These are phyloP conservation scores for Purshia tridentata DNA, from an alignment of 306 rosid species.

Conservation along the genomic window DNA sequence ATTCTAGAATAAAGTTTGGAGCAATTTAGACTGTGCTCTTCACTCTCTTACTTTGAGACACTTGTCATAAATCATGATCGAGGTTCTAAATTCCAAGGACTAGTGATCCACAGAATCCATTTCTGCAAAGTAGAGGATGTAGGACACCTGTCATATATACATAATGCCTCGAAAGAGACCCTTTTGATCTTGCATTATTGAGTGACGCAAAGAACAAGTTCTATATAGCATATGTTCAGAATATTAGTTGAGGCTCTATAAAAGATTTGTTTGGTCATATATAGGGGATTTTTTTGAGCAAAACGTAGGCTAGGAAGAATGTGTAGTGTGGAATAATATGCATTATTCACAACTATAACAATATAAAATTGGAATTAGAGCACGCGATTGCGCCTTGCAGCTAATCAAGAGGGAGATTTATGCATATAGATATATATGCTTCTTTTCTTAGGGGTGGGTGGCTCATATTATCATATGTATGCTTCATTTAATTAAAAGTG, in stretches of 20 bases:
- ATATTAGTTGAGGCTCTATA: no score
- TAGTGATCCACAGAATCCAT: not conserved
- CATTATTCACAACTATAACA: not conserved
- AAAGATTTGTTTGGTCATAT: no score
- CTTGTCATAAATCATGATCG: no score
- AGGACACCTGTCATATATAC: not conserved
- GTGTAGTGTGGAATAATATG: not conserved
- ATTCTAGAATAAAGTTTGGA: not conserved
- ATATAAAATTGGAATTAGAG: not conserved
- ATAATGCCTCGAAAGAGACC: not conserved
- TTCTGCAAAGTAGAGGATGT: not conserved
- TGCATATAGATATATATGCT: not conserved
- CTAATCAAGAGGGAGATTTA: not conserved
- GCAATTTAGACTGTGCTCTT: not conserved
- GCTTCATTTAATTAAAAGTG: not conserved
- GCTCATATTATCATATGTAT: not conserved
- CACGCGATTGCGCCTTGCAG: not conserved
- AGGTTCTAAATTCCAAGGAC: constrained; percentile 7
- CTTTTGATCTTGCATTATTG: not conserved
- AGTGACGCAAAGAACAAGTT: not conserved
- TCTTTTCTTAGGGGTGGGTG: not conserved
- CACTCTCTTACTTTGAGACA: not conserved
- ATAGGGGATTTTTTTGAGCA: no score
- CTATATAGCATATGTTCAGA: not conserved
- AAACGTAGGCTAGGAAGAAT: no score